These are phyloP conservation scores for Keithomyces neogunnii DNA, from an alignment of 2,329 filamentous ascomycete species.

Conservation along the genomic window DNA sequence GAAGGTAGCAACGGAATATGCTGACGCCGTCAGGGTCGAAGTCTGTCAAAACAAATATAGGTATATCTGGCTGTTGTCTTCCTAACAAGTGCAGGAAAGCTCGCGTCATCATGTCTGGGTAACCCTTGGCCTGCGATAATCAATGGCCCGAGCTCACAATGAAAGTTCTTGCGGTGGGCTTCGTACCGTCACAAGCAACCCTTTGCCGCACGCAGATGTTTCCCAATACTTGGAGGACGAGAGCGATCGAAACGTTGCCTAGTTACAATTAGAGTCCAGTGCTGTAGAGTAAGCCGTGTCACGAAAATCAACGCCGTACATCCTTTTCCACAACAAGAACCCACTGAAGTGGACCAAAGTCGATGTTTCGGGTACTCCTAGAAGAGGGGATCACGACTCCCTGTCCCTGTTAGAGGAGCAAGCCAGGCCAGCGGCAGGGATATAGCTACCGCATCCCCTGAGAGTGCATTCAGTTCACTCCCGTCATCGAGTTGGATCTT, in stretches of 20 bases:
- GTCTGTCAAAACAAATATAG: slow-evolving; percentile 60
- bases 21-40: slow-evolving; percentile 69
- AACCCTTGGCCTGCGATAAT: slow-evolving; percentile 61
- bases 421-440: neutral
- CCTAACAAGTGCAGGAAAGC: slow-evolving; percentile 52
- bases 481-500: slow-evolving; percentile 36
- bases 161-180: neutral
- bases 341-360: slow-evolving; percentile 48
- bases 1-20: slow-evolving; percentile 66
- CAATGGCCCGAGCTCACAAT: neutral
- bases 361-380: slow-evolving; percentile 38
- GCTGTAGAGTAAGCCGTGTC: neutral
- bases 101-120: slow-evolving; percentile 66
- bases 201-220: slow-evolving; percentile 38
- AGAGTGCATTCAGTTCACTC: slow-evolving; percentile 23
- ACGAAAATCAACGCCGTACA: slow-evolving; percentile 28
- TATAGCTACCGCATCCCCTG: slow-evolving; percentile 19
- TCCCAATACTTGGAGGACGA: slow-evolving; percentile 48
- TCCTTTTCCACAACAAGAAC: slow-evolving; percentile 75
- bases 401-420: slow-evolving; percentile 25
- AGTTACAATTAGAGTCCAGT: neutral
- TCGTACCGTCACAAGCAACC: slow-evolving; percentile 59
- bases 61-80: slow-evolving; percentile 35
- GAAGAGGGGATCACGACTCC: slow-evolving; percentile 53
- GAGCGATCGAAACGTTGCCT: slow-evolving; percentile 70